Evolutionary conservation across 495 filamentous ascomycete genomes (phyloP), one percentile per base, ranked within the genome.

Genomic region (Penicillium lividum): DNA sequence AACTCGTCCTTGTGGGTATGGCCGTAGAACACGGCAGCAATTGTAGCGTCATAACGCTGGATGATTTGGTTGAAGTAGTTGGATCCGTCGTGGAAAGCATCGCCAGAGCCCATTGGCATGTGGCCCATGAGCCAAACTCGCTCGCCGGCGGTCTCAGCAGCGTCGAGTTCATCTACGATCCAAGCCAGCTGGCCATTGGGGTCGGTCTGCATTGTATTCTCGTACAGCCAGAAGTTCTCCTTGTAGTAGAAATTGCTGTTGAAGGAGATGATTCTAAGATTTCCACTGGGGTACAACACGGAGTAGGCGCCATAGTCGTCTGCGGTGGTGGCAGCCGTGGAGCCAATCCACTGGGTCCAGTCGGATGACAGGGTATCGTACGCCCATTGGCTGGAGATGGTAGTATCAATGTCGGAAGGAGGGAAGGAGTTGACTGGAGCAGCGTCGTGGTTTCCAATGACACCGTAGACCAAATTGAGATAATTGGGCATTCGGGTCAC

Each of bases 1-100:
- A 84, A 82, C 49, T 81, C 74, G 58, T 85, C 82, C 51, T 72
- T 71, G 64, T 84, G 83, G 2, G 81, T 83, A 64, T 84, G 83
- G 33, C 79, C 82, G 59, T 77, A 82, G 68, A 84, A 84, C 46
- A 78, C 58, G 9, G 76, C 81, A 9, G 81, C 75, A 48, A 85
- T 83, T 15, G 75, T 80, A 1, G 71, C 70, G 13, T 71, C 63
- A 59, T 80, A 84, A 28, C 82, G 78, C 53, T 77, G 66, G 34
- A 84, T 72, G 53, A 85, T 81, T 59, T 79, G 76, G 61, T 83
- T 77, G 48, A 84, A 76, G 59, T 77, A 78, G 60, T 82, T 77
- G 2, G 80, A 82, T 5, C 68, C 72, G 54, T 81, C 79, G 45
- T 77, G 77, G 59, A 83, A 76, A 6, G 75, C 67, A 65, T 83